Percentiles rank a stretch among this genome's conserved stretches.
Conservation (phyloP, 1,284 basidiomycete species). For the Vanrija pseudolonga region DNA sequence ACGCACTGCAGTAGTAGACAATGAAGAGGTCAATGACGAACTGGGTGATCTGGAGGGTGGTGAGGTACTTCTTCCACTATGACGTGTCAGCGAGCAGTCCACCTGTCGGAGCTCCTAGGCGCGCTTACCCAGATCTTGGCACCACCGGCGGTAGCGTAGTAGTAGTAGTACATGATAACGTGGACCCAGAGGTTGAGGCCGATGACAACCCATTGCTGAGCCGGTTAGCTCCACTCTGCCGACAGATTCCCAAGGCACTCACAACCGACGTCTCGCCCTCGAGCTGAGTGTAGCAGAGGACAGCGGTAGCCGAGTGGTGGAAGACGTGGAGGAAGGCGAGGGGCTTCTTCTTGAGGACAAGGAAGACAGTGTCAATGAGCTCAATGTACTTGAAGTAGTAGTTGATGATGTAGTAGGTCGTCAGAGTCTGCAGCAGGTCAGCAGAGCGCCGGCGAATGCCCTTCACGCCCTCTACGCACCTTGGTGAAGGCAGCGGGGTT, state of each 20-base stretch:
- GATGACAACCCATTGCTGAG: constrained; percentile 94
- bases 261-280: constrained; percentile 88
- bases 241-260: constrained; percentile 11
- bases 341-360: constrained; percentile 97
- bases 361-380: constrained; percentile 91
- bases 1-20: constrained; percentile 84
- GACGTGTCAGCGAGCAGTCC: background rate
- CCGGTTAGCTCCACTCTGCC: background rate
- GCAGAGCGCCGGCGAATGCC: too few relatives aligned
- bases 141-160: constrained; percentile 92
- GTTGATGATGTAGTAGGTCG: constrained; percentile 97
- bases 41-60: constrained; percentile 91
- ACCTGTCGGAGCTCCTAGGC: background rate
- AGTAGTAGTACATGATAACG: constrained; percentile 99
- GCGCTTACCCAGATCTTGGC: constrained; percentile 82
- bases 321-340: constrained; percentile 96
- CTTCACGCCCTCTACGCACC: constrained; percentile 53
- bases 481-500: constrained; percentile 73
- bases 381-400: constrained; percentile 96
- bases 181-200: constrained; percentile 89
- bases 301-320: constrained; percentile 97
- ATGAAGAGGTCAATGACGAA: constrained; percentile 85
- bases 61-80: constrained; percentile 96
- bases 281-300: constrained; percentile 90
- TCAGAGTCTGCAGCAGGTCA: constrained; percentile 59